A percentile compares a stretch with the other conserved stretches of the same genome.
Conservation (phyloP, 2,329 filamentous ascomycete genomes). For the Hypomyces rosellus region DNA sequence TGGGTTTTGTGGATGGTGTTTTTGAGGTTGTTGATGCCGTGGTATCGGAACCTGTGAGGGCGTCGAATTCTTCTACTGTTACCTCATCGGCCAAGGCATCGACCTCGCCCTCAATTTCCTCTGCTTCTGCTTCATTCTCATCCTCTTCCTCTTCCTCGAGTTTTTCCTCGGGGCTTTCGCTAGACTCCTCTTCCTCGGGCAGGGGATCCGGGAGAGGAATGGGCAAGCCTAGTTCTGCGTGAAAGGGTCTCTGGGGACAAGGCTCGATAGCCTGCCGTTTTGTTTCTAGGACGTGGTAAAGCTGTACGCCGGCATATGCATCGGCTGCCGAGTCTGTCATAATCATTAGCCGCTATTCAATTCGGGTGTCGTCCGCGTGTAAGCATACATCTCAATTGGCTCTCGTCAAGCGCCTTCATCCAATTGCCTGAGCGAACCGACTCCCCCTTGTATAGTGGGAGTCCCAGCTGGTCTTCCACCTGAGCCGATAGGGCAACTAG, state of each 20-base stretch:
- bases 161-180: conserved; percentile 10
- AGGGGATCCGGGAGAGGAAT: conserved; percentile 44
- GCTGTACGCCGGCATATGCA: conserved; percentile 69
- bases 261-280: conserved; percentile 62
- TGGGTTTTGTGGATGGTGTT: background rate
- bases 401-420: conserved; percentile 52
- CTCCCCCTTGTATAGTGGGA: conserved; percentile 69
- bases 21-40: background rate
- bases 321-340: conserved; percentile 68
- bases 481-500: conserved; percentile 62
- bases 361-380: background rate
- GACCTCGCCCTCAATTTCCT: conserved; percentile 17
- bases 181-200: background rate
- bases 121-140: too few relatives aligned
- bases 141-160: too few relatives aligned
- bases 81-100: conserved; percentile 19
- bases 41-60: background rate
- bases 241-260: conserved; percentile 61
- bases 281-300: conserved; percentile 66
- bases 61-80: too few relatives aligned
- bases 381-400: conserved; percentile 67
- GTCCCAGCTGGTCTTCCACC: conserved; percentile 61
- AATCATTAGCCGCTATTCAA: background rate
- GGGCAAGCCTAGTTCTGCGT: conserved; percentile 60
- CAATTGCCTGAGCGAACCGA: conserved; percentile 70